Evolutionary conservation across 768 basidiomycete species (phyloP), one percentile per base, ranked within the genome.

Genomic region (Phanerodontia chrysosporium): DNA sequence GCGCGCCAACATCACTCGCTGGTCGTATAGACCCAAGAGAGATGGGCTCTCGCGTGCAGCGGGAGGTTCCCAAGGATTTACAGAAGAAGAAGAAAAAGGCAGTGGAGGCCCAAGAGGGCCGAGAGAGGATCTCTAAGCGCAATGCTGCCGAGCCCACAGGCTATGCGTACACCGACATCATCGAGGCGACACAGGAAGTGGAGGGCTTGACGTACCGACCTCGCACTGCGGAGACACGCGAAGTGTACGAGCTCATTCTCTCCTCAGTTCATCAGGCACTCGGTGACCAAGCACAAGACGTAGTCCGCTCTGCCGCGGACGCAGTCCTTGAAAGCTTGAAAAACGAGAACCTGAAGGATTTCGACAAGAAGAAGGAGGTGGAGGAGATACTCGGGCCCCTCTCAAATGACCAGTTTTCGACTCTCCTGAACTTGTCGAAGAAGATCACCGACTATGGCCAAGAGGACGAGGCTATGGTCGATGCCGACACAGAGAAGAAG

Each of bases 371-470:
- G 74, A 90, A 85, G 76, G 94, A 98, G 69, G 82, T 96, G 6
- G 90, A 96, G 72, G 85, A 85, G 18, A 80, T 92, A n/a, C 73
- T 92, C 13, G 85, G 86, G 0, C 62, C 79, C 0, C 70, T 95
- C 13, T 73, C 84, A 1, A 83, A 80, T 67, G 95, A 97, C 64
- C 67, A 75, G 21, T 98, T 98, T 72, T 82, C 86, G 6, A 89
- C 92, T 73, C 78, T 98, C 29, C 78, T 98, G 60, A 87, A 76
- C 62, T 76, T 98, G 45, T 83, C 89, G 45, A 98, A 97, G 78
- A 97, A 97, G 78, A 88, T 98, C 39, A 97, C 96, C 0, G 97
- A 99, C 73, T 99, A 93, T 61, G 87, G 87, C 32, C 90, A 86
- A 0, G 92, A 95, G 69, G 93, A 95, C 62, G 92, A 91, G 70